Conservation (phyloP, 176 grass and related monocot genomes). For the Bonia amplexicaulis region DNA sequence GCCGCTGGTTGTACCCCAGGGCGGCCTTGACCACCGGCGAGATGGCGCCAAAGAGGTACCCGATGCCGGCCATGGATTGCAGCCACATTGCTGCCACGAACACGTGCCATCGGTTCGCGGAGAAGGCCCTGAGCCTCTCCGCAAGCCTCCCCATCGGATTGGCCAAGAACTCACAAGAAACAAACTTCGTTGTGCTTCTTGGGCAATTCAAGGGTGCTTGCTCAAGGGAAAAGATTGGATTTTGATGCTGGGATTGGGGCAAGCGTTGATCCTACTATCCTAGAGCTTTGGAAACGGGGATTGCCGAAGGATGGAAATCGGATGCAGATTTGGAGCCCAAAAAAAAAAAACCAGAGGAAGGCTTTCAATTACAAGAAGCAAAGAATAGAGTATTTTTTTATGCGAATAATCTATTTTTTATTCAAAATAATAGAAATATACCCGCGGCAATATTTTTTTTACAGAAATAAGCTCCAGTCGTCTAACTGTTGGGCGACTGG, state of each 20-base stretch:
- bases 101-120: slow-evolving; percentile 78
- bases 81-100: slow-evolving; percentile 95
- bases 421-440: too few species aligned
- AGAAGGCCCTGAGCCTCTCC: slow-evolving; percentile 44
- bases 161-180: neutral
- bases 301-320: neutral
- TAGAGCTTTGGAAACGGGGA: neutral
- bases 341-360: neutral
- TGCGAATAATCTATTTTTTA: too few species aligned
- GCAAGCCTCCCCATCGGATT: slow-evolving; percentile 37
- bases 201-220: neutral
- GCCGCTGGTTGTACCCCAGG: slow-evolving; percentile 87
- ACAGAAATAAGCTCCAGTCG: too few species aligned
- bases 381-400: too few species aligned
- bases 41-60: slow-evolving; percentile 83
- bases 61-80: slow-evolving; percentile 83
- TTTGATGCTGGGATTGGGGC: slow-evolving; percentile 3
- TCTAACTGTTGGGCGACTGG: too few species aligned
- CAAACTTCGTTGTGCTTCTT: neutral
- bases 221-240: slow-evolving; percentile 16
- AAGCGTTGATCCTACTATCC: neutral
- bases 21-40: slow-evolving; percentile 73
- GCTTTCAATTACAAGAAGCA: slow-evolving; percentile 24
- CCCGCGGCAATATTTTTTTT: too few species aligned
- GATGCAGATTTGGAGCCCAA: neutral